Conservation (phyloP, 768 basidiomycete species). For the Rhizopogon sp. region DNA sequence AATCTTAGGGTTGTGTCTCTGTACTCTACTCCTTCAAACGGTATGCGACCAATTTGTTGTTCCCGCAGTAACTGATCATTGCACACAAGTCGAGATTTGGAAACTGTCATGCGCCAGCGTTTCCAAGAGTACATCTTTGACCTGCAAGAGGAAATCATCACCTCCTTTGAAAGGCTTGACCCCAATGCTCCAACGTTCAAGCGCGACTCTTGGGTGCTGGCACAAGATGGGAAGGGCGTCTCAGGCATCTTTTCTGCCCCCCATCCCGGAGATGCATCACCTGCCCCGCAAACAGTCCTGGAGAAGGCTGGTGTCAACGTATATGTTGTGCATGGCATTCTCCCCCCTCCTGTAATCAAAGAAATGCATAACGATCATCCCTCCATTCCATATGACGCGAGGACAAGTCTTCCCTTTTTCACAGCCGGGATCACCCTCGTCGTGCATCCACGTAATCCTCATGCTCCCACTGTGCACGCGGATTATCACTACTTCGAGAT, state of each 20-base stretch:
- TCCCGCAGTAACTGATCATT: too few relatives aligned
- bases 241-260: conserved; percentile 76
- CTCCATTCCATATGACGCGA: conserved; percentile 57
- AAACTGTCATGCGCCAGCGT: conserved; percentile 59
- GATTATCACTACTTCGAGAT: conserved; percentile 99
- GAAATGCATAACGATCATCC: conserved; percentile 95
- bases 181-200: conserved; percentile 66
- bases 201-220: conserved; percentile 73
- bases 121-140: conserved; percentile 71
- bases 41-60: too few relatives aligned
- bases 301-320: conserved; percentile 98
- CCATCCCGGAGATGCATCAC: conserved; percentile 25
- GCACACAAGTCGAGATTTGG: conserved; percentile 6
- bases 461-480: conserved; percentile 89
- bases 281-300: conserved; percentile 47
- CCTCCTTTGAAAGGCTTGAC: conserved; percentile 75
- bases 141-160: conserved; percentile 79
- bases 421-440: conserved; percentile 91
- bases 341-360: conserved; percentile 84
- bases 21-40: too few relatives aligned
- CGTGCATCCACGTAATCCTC: conserved; percentile 90
- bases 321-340: conserved; percentile 80
- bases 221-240: conserved; percentile 64
- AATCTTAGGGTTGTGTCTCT: too few relatives aligned
- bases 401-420: conserved; percentile 83